phyloP scores from a whole-genome alignment of 768 basidiomycete genomes.

The Kondoa subrosea region DNA sequence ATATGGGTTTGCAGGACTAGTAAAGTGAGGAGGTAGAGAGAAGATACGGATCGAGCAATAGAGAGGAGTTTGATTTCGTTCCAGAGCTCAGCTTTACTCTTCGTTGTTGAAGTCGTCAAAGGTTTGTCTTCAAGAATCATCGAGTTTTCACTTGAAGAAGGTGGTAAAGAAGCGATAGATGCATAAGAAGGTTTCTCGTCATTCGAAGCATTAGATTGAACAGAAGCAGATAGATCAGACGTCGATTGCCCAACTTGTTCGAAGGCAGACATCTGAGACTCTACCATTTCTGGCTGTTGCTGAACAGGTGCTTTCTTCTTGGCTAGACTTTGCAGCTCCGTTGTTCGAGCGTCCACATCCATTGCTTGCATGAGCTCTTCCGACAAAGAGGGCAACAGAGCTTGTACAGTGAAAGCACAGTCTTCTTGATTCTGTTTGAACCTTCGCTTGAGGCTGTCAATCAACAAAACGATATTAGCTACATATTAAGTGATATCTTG shows the following conservation, averaged over 20 bases:
- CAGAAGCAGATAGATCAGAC: not conserved
- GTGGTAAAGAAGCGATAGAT: not conserved
- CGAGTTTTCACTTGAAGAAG: no score
- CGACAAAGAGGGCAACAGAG: conserved; percentile 47
- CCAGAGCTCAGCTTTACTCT: conserved; percentile 62
- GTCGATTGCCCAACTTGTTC: not conserved
- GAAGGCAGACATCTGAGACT: not conserved
- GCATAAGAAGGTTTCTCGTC: not conserved
- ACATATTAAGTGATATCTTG: conserved; percentile 7
- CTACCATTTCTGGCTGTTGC: not conserved
- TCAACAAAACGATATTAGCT: not conserved
- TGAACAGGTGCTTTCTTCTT: conserved; percentile 36
- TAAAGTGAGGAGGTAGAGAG: conserved; percentile 68
- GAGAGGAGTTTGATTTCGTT: conserved; percentile 52
- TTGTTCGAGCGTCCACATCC: conserved; percentile 57
- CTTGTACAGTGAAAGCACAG: conserved; percentile 55
- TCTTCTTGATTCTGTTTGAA: conserved; percentile 65
- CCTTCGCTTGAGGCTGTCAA: conserved; percentile 47
- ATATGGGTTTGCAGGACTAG: conserved; percentile 69
- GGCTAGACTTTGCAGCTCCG: conserved; percentile 36
- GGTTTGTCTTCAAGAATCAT: not conserved
- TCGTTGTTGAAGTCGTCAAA: not conserved
- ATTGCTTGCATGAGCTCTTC: conserved; percentile 51
- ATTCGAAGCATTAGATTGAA: not conserved
- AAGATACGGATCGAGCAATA: conserved; percentile 49